Evolutionary conservation across 768 basidiomycete genomes (phyloP), one percentile per base, ranked within the genome.

Genomic region (Mrakia frigida): DNA sequence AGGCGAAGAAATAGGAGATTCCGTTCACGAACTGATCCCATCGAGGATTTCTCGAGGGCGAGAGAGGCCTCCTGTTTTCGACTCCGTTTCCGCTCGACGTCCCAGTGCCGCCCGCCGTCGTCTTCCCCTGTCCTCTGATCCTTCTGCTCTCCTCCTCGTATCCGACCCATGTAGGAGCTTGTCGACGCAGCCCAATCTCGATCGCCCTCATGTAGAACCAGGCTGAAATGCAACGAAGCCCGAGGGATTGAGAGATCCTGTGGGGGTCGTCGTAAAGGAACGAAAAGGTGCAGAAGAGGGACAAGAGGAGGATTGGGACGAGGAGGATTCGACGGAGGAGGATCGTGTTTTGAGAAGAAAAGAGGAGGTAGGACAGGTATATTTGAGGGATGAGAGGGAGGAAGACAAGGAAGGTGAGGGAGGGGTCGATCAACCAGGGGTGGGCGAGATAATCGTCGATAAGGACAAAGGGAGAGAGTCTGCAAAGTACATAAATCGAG

Each of bases 291-390:
- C 13, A 28, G 59, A 60, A n/a, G 33, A 60, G 59, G n/a, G 59
- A 60, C n/a, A 60, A 33, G 21, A 33, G n/a, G 59, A 60, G 11
- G 59, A 21, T 60, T n/a, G 59, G 59, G 33, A n/a, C n/a, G 59
- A 60, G n/a, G 59, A 60, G 59, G n/a, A 31, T 9, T n/a, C n/a
- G 59, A 31, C 59, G 59, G n/a, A 60, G n/a, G 59, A 11, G 59
- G 59, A 33, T 31, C 2, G 59, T 60, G n/a, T 60, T 16, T 10
- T n/a, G 1, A 2, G 59, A n/a, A 11, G 59, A 60, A n/a, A 28
- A 60, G 59, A 60, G 59, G 59, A 60, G 59, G 59, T 60, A 60
- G 59, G 59, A n/a, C n/a, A 60, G 59, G 33, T 28, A 60, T 6
- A 60, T n/a, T 33, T 60, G 59, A 60, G 59, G 59, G 59, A 60